Conservation (phyloP, 148 eudicot species). For the Persicaria tinctoria region DNA sequence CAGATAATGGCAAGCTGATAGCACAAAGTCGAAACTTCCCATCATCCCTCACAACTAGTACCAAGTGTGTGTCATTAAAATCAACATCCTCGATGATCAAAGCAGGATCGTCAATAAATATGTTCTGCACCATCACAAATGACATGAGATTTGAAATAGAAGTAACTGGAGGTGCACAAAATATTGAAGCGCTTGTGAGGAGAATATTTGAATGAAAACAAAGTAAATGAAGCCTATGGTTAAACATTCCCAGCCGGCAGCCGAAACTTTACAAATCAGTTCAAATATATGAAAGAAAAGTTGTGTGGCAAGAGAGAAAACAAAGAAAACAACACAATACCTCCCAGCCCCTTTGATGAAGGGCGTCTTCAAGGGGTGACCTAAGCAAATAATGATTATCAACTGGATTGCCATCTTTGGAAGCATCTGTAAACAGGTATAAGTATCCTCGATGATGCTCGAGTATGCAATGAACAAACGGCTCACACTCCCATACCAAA, state of each 20-base stretch:
- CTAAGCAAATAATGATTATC: no score
- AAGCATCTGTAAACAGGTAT: no score
- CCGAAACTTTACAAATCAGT: no score
- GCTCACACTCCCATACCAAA: no score
- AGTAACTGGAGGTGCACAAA: background rate
- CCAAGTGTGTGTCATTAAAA: conserved; percentile 64
- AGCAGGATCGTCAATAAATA: conserved; percentile 57
- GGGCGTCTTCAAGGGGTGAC: no score
- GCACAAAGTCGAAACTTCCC: conserved; percentile 54
- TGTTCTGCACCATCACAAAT: conserved; percentile 37
- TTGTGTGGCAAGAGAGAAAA: no score
- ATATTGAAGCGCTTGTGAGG: background rate
- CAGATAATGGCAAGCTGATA: conserved; percentile 58
- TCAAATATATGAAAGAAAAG: no score
- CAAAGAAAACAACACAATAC: no score
- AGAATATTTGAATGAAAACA: background rate
- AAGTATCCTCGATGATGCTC: no score
- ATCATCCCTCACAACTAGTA: conserved; percentile 55
- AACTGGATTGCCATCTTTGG: no score
- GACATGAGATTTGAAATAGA: background rate
- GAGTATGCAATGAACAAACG: no score
- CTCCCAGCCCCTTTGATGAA: no score
- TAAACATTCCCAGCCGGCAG: background rate
- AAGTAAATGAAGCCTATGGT: background rate
- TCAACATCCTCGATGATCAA: conserved; percentile 77